Base-by-base conservation (phyloP, 202 grass and related monocot species). In the Saccharum hybrid region DNA sequence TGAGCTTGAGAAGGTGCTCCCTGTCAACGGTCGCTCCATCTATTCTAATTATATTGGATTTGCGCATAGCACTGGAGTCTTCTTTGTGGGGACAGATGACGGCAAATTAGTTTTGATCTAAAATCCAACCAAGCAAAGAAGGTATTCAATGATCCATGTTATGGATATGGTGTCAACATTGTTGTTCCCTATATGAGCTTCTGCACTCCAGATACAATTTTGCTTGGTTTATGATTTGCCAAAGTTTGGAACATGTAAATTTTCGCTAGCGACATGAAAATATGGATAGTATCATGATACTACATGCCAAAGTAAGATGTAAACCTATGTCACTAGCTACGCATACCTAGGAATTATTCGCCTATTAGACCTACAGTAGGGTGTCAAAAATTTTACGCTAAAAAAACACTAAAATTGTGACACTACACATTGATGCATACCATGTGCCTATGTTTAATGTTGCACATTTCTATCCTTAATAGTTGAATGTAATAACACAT, bases 171-270 rank as follows among this genome's bases (percentile, higher is more conserved):
- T 34, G 6, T 66, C 3, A 7, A 9, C 31, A 2, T 6, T 26
- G 8, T 81, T 41, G 10, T 73, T 73, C 65, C 65, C 48, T 70
- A 56, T 14, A 57, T 31, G 78, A 59, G 34, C 34, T 71, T 81
- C 51, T 60, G 41, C 49, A 60, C n/a, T 70, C 42, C 49, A 71
- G 78, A 49, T 81, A 60, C 12, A 4, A 4, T 3, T 51, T 71
- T 33, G 23, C 43, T 33, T 49, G 22, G 1, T 51, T 49, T 51
- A 4, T 31, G 3, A 51, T 72, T 51, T 72, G 2, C 1, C 6
- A 26, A 18, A 3, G 16, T 41, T 31, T 30, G n/a, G n/a, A 49
- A 46, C 8, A 8, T 16, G 6, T 8, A 71, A 22, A 49, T 33
- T 33, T 72, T 51, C 7, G 10, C 49, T 33, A 16, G 7, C 5